phyloP scores from a whole-genome alignment of 2,329 filamentous ascomycete species.

The Fusarium sp. region DNA sequence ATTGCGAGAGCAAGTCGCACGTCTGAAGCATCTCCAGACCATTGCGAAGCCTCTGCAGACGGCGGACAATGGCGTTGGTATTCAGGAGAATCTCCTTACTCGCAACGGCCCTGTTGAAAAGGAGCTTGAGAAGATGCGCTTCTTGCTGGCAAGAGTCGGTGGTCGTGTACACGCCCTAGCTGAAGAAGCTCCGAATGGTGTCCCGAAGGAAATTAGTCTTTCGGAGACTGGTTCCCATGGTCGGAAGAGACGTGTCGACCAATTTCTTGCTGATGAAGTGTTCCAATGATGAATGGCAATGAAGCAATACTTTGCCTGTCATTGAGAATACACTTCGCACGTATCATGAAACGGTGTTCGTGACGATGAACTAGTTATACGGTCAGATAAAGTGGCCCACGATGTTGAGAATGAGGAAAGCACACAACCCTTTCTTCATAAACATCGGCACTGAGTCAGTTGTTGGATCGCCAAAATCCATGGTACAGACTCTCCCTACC shows the following conservation, averaged over 20 bases:
- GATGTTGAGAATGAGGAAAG: neutral
- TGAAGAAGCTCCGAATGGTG: slow-evolving; percentile 4
- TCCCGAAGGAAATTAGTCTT: slow-evolving; percentile 17
- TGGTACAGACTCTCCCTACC: neutral
- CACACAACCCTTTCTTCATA: neutral
- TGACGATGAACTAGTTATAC: neutral
- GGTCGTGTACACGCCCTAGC: slow-evolving; percentile 59
- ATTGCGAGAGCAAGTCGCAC: slow-evolving; percentile 56
- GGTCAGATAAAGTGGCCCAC: neutral
- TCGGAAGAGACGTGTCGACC: slow-evolving; percentile 44
- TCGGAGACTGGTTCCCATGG: slow-evolving; percentile 23
- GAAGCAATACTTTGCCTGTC: neutral
- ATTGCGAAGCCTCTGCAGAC: slow-evolving; percentile 59
- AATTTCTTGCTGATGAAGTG: slow-evolving; percentile 44
- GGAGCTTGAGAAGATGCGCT: slow-evolving; percentile 74
- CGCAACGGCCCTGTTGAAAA: slow-evolving; percentile 72
- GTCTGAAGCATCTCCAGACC: slow-evolving; percentile 61
- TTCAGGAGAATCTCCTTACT: slow-evolving; percentile 76
- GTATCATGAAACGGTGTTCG: neutral
- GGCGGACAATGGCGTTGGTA: slow-evolving; percentile 49
- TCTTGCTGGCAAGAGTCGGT: slow-evolving; percentile 70
- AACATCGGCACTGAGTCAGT: neutral
- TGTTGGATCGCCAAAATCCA: neutral
- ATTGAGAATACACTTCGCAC: neutral
- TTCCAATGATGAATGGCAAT: slow-evolving; percentile 36